Percentiles rank a stretch among this genome's conserved stretches.
Evolutionary conservation across 2,329 filamentous ascomycete genomes (phyloP).

Genomic region (Epichloe brachyelytri): DNA sequence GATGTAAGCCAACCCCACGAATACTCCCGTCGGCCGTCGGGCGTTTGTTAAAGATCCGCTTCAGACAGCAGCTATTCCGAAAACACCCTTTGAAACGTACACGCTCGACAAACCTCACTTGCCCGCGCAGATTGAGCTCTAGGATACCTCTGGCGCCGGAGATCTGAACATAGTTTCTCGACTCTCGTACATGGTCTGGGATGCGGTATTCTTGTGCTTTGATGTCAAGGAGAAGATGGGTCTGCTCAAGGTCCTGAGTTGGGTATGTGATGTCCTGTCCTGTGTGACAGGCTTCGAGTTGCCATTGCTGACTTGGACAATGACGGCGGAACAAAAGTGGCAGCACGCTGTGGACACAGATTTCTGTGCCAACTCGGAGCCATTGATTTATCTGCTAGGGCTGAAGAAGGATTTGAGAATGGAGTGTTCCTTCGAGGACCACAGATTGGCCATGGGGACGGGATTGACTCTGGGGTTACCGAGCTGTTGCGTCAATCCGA

Average conservation of each 20-base stretch:
- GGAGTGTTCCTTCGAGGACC: constrained; percentile 7
- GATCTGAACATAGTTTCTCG: constrained; percentile 22
- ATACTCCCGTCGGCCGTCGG: background rate
- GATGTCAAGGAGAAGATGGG: constrained; percentile 23
- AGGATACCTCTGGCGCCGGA: constrained; percentile 27
- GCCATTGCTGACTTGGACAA: background rate
- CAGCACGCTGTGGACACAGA: constrained; percentile 9
- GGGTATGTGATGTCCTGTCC: constrained; percentile 15
- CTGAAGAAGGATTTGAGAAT: constrained; percentile 20
- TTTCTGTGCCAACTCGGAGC: constrained; percentile 7
- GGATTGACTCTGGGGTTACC: constrained; percentile 2
- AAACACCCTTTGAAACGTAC: constrained; percentile 24
- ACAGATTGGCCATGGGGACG: constrained; percentile 2
- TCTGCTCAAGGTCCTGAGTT: constrained; percentile 21
- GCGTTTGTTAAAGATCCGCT: background rate
- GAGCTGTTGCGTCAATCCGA: constrained; percentile 19
- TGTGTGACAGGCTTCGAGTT: background rate
- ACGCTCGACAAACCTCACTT: constrained; percentile 13
- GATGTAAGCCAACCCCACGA: constrained; percentile 15
- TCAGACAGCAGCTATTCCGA: constrained; percentile 19
- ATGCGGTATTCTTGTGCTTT: constrained; percentile 26
- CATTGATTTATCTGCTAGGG: constrained; percentile 20
- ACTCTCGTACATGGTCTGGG: constrained; percentile 23
- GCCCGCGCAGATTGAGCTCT: constrained; percentile 21
- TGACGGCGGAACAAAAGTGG: constrained; percentile 8